Conservation (phyloP, 148 eudicot genomes). For the Oxyria digyna region DNA sequence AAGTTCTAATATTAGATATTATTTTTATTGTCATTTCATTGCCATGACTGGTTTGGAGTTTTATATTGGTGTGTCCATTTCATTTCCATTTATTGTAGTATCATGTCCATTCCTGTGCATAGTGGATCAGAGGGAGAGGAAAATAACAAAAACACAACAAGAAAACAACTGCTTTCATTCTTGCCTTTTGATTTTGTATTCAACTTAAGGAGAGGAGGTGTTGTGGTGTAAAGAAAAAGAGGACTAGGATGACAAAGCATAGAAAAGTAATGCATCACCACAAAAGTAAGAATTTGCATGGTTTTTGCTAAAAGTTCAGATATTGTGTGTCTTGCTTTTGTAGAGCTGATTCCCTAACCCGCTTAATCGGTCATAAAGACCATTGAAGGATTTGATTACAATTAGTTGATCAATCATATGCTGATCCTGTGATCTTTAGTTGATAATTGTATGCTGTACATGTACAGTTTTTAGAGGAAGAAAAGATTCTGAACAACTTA, state of each 20-base stretch:
- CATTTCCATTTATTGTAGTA: not conserved
- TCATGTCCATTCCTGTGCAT: not conserved
- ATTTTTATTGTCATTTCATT: not conserved
- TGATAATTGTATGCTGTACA: not conserved
- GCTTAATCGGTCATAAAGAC: not conserved
- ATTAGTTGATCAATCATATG: no score
- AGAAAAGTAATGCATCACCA: not conserved
- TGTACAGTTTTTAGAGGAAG: not conserved
- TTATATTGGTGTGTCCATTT: not conserved
- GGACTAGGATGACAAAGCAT: conserved; percentile 3
- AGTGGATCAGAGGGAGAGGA: not conserved
- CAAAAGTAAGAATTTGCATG: not conserved
- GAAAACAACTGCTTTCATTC: not conserved
- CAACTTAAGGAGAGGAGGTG: not conserved
- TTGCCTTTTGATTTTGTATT: conserved; percentile 3
- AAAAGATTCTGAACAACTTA: not conserved
- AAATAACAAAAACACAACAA: not conserved
- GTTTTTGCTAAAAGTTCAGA: conserved; percentile 1
- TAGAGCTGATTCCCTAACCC: not conserved
- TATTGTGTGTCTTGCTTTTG: not conserved
- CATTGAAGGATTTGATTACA: not conserved
- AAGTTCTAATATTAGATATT: not conserved
- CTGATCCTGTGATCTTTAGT: not conserved
- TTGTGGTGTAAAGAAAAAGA: not conserved
- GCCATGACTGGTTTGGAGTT: not conserved